Conservation (phyloP, 2,329 filamentous ascomycete species). For the Coniochaeta ligniaria region DNA sequence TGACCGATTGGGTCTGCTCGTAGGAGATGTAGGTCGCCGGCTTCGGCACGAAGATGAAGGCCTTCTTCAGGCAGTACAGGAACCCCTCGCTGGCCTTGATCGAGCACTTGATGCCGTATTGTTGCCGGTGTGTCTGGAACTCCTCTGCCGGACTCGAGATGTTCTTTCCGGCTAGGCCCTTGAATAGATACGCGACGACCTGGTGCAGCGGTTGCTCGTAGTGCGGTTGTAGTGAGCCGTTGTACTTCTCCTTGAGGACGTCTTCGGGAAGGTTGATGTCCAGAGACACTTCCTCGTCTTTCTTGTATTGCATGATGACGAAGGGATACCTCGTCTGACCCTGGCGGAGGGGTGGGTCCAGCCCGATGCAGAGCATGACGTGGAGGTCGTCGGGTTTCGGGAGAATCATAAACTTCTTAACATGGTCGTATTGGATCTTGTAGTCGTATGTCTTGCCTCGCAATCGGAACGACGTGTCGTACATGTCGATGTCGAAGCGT, state of each 20-base stretch:
- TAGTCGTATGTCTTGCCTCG: slow-evolving; percentile 99
- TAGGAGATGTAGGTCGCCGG: slow-evolving; percentile 95
- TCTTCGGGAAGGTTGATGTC: slow-evolving; percentile 96
- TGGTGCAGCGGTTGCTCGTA: slow-evolving; percentile 93
- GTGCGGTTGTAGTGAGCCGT: slow-evolving; percentile 78
- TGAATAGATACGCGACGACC: slow-evolving; percentile 93
- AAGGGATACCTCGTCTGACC: slow-evolving; percentile 98
- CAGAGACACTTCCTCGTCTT: slow-evolving; percentile 93
- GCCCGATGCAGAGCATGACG: slow-evolving; percentile 85
- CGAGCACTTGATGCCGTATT: slow-evolving; percentile 97
- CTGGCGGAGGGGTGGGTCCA: slow-evolving; percentile 91
- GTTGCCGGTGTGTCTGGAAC: slow-evolving; percentile 87
- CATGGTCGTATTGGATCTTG: slow-evolving; percentile 96
- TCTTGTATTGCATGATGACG: slow-evolving; percentile 98
- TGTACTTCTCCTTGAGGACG: slow-evolving; percentile 74
- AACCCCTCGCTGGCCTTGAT: slow-evolving; percentile 99
- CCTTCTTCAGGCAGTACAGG: slow-evolving; percentile 94
- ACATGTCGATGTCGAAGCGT: slow-evolving; percentile 99
- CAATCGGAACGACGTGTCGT: slow-evolving; percentile 92
- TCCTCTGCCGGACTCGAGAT: slow-evolving; percentile 90
- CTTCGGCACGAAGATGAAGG: slow-evolving; percentile 98
- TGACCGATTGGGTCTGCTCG: slow-evolving; percentile 85
- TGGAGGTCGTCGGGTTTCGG: slow-evolving; percentile 98
- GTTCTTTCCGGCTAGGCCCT: slow-evolving; percentile 89
- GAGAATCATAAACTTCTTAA: slow-evolving; percentile 98